phyloP scores from a whole-genome alignment of 306 rosid species.

The Gastrolobium villosum region DNA sequence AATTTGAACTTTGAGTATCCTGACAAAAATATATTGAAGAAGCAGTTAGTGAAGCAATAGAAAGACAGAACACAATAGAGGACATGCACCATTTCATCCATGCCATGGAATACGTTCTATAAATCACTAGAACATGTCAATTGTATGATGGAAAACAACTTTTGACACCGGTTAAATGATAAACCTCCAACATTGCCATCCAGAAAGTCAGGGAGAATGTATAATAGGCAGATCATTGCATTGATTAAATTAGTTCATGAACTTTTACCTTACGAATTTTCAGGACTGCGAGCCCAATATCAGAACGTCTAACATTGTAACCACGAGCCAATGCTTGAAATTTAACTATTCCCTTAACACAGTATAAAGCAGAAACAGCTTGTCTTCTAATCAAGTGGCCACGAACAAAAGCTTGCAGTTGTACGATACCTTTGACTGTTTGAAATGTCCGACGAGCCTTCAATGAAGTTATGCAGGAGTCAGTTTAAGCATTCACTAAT shows the following conservation, averaged over 20 bases:
- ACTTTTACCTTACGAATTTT: slow-evolving; percentile 55
- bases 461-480: slow-evolving; percentile 33
- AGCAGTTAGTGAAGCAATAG: slow-evolving; percentile 26
- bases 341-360: slow-evolving; percentile 63
- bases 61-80: slow-evolving; percentile 20
- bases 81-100: slow-evolving; percentile 27
- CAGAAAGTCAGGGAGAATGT: slow-evolving; percentile 18
- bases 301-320: slow-evolving; percentile 59
- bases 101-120: not conserved
- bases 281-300: slow-evolving; percentile 51
- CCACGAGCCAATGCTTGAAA: slow-evolving; percentile 67
- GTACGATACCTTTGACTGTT: slow-evolving; percentile 54
- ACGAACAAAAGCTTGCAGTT: slow-evolving; percentile 67
- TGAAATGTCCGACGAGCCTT: slow-evolving; percentile 61
- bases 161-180: slow-evolving; percentile 15
- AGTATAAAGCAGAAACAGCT: slow-evolving; percentile 65
- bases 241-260: slow-evolving; percentile 26
- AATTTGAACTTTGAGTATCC: slow-evolving; percentile 48
- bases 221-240: slow-evolving; percentile 30
- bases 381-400: slow-evolving; percentile 71
- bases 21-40: slow-evolving; percentile 41
- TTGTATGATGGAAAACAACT: slow-evolving; percentile 26
- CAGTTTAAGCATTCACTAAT: slow-evolving; percentile 13
- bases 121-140: slow-evolving; percentile 14
- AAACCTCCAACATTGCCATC: slow-evolving; percentile 11